A percentile compares a stretch with the other conserved stretches of the same genome.
phyloP scores from a whole-genome alignment of 73 alveolate species.

The Uronychia setigera region DNA sequence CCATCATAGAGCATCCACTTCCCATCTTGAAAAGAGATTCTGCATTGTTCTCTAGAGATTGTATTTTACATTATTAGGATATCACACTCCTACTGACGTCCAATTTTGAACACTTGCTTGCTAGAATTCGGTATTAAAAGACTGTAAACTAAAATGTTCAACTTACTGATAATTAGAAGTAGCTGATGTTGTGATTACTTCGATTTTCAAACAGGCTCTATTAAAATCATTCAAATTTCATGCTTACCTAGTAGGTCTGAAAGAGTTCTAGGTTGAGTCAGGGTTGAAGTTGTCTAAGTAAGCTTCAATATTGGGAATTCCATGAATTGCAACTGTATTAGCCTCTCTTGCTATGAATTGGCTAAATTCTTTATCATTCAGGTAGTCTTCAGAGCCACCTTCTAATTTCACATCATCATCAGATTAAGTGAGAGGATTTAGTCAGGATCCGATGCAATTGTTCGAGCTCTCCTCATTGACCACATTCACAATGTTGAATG shows the following conservation, averaged over 20 bases:
- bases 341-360: slow-evolving; percentile 26
- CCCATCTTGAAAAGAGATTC: slow-evolving; percentile 19
- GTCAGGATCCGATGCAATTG: neutral
- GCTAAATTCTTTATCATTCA: slow-evolving; percentile 16
- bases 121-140: slow-evolving; percentile 10
- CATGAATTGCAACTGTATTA: slow-evolving; percentile 18
- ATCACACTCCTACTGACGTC: slow-evolving; percentile 29
- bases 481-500: slow-evolving; percentile 37
- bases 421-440: neutral
- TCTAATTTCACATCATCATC: neutral
- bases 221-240: neutral
- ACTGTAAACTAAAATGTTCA: too few relatives aligned
- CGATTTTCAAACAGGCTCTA: slow-evolving; percentile 27
- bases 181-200: slow-evolving; percentile 36
- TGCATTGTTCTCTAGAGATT: slow-evolving; percentile 31
- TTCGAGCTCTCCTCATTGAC: neutral
- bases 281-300: slow-evolving; percentile 2
- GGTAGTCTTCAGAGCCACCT: neutral
- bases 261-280: neutral
- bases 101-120: slow-evolving; percentile 17
- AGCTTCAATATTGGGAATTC: slow-evolving; percentile 27
- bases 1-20: slow-evolving; percentile 35
- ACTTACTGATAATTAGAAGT: slow-evolving; percentile 20
- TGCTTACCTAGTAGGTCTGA: neutral
- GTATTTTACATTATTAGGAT: slow-evolving; percentile 17